Percentiles rank a stretch among this genome's conserved stretches.
Evolutionary conservation across 2,329 filamentous ascomycete genomes (phyloP).

Genomic region (Colletotrichum sp.): DNA sequence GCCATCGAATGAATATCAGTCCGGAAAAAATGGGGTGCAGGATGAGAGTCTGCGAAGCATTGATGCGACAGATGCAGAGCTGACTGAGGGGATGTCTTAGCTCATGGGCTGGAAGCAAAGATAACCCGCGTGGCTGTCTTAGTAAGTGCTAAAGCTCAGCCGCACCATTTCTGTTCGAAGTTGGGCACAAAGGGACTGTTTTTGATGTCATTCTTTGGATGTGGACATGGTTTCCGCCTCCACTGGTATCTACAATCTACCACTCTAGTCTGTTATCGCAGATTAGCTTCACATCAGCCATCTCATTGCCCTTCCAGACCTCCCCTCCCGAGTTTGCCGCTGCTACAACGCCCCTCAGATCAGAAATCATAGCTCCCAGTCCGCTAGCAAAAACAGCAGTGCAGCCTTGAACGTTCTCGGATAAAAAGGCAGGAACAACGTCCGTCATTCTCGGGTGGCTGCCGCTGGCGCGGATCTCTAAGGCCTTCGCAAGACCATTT

Average conservation of each 20-base stretch:
- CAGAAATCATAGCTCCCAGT: constrained; percentile 63
- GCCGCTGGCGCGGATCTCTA: constrained; percentile 13
- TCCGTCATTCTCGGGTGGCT: constrained; percentile 52
- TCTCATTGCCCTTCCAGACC: constrained; percentile 64
- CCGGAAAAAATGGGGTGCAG: too few relatives aligned
- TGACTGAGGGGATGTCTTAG: too few relatives aligned
- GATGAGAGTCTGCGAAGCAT: too few relatives aligned
- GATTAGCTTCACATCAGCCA: constrained; percentile 58
- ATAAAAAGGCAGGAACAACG: constrained; percentile 54
- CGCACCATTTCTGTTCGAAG: too few relatives aligned
- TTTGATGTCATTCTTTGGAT: too few relatives aligned
- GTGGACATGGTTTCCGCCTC: too few relatives aligned
- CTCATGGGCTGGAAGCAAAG: too few relatives aligned
- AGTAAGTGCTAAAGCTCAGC: too few relatives aligned
- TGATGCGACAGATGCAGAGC: too few relatives aligned
- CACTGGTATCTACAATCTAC: constrained; percentile 25
- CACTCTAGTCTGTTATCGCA: constrained; percentile 66
- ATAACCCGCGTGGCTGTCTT: too few relatives aligned
- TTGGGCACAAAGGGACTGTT: too few relatives aligned
- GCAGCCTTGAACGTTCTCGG: constrained; percentile 47
- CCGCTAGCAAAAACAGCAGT: constrained; percentile 66
- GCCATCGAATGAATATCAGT: too few relatives aligned
- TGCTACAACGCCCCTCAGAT: constrained; percentile 59
- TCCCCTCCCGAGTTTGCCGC: constrained; percentile 52
- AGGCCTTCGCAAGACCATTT: constrained; percentile 30